These are phyloP conservation scores for Saccharomyces uvarum DNA, from an alignment of 1,139 yeast species.

Conservation along the genomic window DNA sequence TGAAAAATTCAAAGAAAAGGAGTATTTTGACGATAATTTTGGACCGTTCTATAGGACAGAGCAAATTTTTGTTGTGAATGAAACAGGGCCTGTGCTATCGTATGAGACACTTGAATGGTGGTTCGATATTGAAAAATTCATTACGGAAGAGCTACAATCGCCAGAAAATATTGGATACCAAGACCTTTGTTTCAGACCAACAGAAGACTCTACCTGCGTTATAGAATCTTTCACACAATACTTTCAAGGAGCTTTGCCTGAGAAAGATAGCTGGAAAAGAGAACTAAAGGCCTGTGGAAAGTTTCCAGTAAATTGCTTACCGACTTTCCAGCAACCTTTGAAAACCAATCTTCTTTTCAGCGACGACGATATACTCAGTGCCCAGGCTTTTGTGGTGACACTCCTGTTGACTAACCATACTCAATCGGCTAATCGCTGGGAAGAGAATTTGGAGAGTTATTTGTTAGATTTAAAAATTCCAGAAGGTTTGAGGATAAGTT, in stretches of 20 bases:
- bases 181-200: conserved; percentile 80
- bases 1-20: conserved; percentile 61
- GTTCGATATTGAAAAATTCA: conserved; percentile 63
- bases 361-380: conserved; percentile 46
- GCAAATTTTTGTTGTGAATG: conserved; percentile 71
- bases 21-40: conserved; percentile 66
- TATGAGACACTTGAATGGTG: conserved; percentile 80
- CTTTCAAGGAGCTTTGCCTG: conserved; percentile 62
- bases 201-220: conserved; percentile 65
- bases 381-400: conserved; percentile 72
- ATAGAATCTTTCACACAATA: conserved; percentile 89
- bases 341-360: conserved; percentile 67
- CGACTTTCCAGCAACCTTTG: conserved; percentile 85
- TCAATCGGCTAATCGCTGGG: conserved; percentile 55
- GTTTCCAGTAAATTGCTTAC: conserved; percentile 84
- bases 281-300: conserved; percentile 54
- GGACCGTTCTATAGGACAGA: conserved; percentile 91
- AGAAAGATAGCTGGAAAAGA: conserved; percentile 46
- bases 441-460: conserved; percentile 49
- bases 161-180: conserved; percentile 36
- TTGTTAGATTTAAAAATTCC: conserved; percentile 43
- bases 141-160: conserved; percentile 32
- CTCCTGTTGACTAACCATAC: conserved; percentile 51
- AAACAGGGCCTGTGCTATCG: conserved; percentile 52
- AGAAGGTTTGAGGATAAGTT: conserved; percentile 56